These are phyloP conservation scores for Nematodospora valgi DNA, from an alignment of 805 yeast genomes.

Conservation along the genomic window DNA sequence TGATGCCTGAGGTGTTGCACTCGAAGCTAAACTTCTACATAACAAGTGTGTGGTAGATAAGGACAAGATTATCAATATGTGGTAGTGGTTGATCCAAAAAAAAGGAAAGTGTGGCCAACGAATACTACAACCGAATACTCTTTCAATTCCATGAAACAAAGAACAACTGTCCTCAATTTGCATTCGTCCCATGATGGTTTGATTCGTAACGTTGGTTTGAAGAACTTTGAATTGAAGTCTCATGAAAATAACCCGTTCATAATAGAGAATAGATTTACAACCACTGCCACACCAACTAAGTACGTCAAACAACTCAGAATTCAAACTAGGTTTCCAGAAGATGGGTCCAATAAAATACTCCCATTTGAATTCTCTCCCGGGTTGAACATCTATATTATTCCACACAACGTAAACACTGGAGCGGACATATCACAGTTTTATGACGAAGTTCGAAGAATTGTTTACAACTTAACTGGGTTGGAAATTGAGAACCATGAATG, in stretches of 20 bases:
- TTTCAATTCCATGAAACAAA: conserved; percentile 27
- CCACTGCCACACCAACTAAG: conserved; percentile 2
- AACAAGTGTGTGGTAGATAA: too few relatives aligned
- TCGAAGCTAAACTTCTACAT: too few relatives aligned
- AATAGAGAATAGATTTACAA: conserved; percentile 17
- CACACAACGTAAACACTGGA: conserved; percentile 14
- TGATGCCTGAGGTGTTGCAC: too few relatives aligned
- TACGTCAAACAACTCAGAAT: conserved; percentile 20
- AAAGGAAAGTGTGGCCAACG: too few relatives aligned
- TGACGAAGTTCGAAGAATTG: conserved; percentile 15
- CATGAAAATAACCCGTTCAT: conserved; percentile 10
- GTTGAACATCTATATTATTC: conserved; percentile 28
- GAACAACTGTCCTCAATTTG: conserved; percentile 31
- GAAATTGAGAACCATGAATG: conserved; percentile 16
- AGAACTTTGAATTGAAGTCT: conserved; percentile 10
- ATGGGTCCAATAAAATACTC: conserved; percentile 19
- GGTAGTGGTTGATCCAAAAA: too few relatives aligned
- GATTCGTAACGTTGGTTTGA: conserved; percentile 14
- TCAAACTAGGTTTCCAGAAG: conserved; percentile 10
- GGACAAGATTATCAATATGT: too few relatives aligned
- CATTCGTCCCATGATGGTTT: conserved; percentile 20
- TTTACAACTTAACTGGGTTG: conserved; percentile 18
- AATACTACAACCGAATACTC: too few relatives aligned
- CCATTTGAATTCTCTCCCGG: conserved; percentile 24
- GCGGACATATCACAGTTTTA: conserved; percentile 18